Evolutionary conservation across 108 stramenopile species (phyloP), one percentile per base, ranked within the genome.

Genomic region (Cyclostephanos invisitatus): DNA sequence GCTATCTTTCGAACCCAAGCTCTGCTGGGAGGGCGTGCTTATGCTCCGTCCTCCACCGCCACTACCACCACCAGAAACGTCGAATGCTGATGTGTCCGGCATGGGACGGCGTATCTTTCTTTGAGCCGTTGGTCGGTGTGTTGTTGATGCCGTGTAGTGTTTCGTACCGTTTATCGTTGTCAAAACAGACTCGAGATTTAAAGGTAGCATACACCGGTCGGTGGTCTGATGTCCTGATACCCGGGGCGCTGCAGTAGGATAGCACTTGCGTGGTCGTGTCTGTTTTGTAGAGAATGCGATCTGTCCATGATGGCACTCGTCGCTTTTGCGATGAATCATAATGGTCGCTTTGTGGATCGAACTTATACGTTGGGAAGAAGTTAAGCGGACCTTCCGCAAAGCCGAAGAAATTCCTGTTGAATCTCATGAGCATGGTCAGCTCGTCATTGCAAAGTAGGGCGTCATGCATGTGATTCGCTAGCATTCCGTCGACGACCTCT

Each of bases 231-330:
- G 63, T 68, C 22, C 63, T 70, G 5, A 86, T 64, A 84, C 59
- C 61, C 76, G 83, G 54, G 0, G 71, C 28, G 82, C 77, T 73
- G 90, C 92, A 55, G 84, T 87, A 69, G 89, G 84, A 55, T 56
- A 65, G 77, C 95, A 97, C 12, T 76, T 84, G 29, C 94, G 71
- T 70, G 80, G 75, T 20, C 71, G 73, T 25, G 95, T 92, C 54
- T 85, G 83, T n/a, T 51, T 80, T 24, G 81, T 75, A 99, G 20
- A 99, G 83, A 32, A 99, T 85, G 17, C 98, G 95, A 72, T 99
- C 98, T 64, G 98, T 98, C 97, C 97, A 99, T 21, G 98, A 97
- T 8, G 98, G 98, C 7, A 97, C 97, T 7, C 98, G 85, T 38
- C 92, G 55, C 70, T 96, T 90, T 10, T 75, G 79, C 15, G 78